Evolutionary conservation across 306 rosid species (phyloP), one percentile per base, ranked within the genome.

Genomic region (Adenanthera pavonina): DNA sequence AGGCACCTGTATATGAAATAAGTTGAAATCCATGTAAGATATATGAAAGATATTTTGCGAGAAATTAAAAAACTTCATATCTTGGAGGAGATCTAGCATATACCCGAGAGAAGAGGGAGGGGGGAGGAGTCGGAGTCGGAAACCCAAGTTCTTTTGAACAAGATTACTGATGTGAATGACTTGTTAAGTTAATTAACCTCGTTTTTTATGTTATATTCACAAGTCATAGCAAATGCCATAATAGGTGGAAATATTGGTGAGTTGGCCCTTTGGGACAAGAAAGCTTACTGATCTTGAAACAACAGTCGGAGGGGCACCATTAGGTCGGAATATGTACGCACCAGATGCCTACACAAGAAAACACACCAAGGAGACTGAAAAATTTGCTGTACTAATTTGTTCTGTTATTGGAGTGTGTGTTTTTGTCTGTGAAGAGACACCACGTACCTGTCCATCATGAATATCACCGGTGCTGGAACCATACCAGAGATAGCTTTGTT

Each of bases 291-390:
- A 84, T 95, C 92, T 91, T 71, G 98, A 91, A 84, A 90, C 89
- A 69, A 90, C n/a, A 74, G 36, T 86, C 47, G 95, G 94, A 73
- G 88, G 84, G 56, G 91, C 57, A 16, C 89, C 97, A 49, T 56
- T 77, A 69, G 98, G 98, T 86, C 96, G 88, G 79, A 94, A 94
- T 80, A 94, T 91, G 76, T 94, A 94, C 52, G 98, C 98, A 70
- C 95, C 97, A 19, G 98, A 94, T 72, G 85, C 83, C 90, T 94
- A 69, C 68, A 74, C 75, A 47, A 84, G 78, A 80, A 51, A 78
- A 75, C 67, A 80, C 34, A 70, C 33, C 30, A 41, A 15, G 13
- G 19, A 33, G 7, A 59, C 59, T 53, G 34, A 76, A 81, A 64
- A 77, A 78, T 67, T 44, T 65, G 44, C 62, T 59, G 56, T 46